Evolutionary conservation across 192 early-diverging fungal genomes (phyloP), one percentile per base, ranked within the genome.

Genomic region (Coemansia sp.): DNA sequence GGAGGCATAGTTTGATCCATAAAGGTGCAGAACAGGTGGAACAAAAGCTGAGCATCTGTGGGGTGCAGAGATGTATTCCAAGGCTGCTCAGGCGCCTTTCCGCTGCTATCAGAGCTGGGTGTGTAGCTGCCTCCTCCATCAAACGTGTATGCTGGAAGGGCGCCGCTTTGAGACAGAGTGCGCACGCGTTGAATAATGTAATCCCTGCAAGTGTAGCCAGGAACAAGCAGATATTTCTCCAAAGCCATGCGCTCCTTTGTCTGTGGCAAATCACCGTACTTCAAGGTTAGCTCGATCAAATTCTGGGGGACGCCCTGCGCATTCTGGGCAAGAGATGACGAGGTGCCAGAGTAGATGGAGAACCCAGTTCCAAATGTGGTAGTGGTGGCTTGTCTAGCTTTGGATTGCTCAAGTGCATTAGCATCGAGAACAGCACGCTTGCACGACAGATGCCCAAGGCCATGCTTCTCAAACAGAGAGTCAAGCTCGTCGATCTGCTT

Each of bases 11-110:
- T 71, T 55, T 84, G 72, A 48, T 88, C 86, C 79, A 88, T 81
- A 42, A 83, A 88, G 10, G 79, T 75, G 37, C 82, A 83, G 67
- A 88, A 86, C 66, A 88, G 64, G 60, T 88, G 86, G 73, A 88
- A 85, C 20, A 88, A 64, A 20, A 88, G 76, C 73, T 86, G 85
- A 0, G 79, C 72, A 49, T 88, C 86, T 20, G 86, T 76, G 2
- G 86, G 86, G 20, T 80, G 68, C 58, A 57, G 26, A 18, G 74
- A 20, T 7, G 64, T 56, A 33, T 29, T 72, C 75, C 81, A 78
- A 7, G 63, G 52, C 63, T 63, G 61, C 45, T 71, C 70, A 4
- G 58, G 9, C 4, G 52, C 15, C 7, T 25, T 7, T 13, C 25
- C 42, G 3, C 31, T 16, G 23, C 33, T n/a, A 8, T 45, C 42